These are phyloP conservation scores for Dunaliella primolecta DNA, from an alignment of 139 green algal genomes.

Conservation along the genomic window DNA sequence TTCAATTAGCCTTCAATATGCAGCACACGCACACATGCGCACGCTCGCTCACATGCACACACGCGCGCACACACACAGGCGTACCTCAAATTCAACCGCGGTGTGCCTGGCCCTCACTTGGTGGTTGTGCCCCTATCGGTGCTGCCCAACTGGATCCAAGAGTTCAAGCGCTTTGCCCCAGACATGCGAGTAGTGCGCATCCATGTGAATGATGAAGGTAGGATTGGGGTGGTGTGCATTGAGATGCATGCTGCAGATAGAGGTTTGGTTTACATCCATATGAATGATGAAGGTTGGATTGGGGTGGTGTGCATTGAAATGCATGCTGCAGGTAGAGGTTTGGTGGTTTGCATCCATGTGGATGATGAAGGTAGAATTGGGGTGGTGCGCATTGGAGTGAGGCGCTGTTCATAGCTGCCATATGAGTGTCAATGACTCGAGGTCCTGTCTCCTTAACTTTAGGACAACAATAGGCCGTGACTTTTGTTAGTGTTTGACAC, in stretches of 20 bases:
- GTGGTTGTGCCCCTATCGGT: slow-evolving; percentile 81
- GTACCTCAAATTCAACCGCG: slow-evolving; percentile 53
- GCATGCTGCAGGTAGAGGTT: slow-evolving; percentile 52
- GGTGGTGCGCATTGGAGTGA: too few relatives aligned
- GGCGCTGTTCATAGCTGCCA: too few relatives aligned
- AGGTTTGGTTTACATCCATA: slow-evolving; percentile 56
- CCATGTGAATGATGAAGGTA: slow-evolving; percentile 45
- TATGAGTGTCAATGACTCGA: too few relatives aligned
- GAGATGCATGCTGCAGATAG: slow-evolving; percentile 54
- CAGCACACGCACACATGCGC: neutral
- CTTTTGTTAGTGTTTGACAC: too few relatives aligned
- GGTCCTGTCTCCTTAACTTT: too few relatives aligned
- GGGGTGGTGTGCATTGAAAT: too few relatives aligned
- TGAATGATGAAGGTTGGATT: slow-evolving; percentile 32
- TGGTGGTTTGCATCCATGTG: slow-evolving; percentile 54
- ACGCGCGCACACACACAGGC: slow-evolving; percentile 10
- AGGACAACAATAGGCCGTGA: too few relatives aligned
- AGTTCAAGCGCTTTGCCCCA: slow-evolving; percentile 54
- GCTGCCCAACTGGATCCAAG: slow-evolving; percentile 26
- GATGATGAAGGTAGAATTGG: slow-evolving; percentile 35
- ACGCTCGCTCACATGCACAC: neutral
- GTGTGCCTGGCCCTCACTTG: slow-evolving; percentile 78
- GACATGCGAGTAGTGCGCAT: slow-evolving; percentile 54
- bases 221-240: too few relatives aligned
- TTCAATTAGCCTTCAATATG: too few relatives aligned